A percentile compares a stretch with the other conserved stretches of the same genome.
phyloP scores from a whole-genome alignment of 352 stramenopile genomes.

The Globisporangium acanthophoron region DNA sequence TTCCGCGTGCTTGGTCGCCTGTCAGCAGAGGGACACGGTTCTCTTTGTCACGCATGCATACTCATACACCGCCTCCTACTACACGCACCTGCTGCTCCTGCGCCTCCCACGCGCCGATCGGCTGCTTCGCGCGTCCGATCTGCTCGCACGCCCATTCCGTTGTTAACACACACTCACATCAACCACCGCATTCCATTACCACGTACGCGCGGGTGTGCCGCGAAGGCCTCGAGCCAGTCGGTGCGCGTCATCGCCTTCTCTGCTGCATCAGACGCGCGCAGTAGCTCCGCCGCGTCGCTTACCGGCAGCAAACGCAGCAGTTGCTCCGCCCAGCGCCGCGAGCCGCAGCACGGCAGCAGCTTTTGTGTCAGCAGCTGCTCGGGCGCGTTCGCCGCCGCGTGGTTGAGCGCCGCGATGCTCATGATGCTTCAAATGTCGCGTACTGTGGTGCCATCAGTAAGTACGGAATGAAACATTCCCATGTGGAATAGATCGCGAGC shows the following conservation, averaged over 20 bases:
- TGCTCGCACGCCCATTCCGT: constrained; percentile 6
- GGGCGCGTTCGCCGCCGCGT: constrained; percentile 16
- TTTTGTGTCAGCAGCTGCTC: constrained; percentile 26
- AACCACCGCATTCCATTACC: background rate
- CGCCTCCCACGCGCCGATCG: constrained; percentile 67
- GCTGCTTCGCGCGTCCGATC: constrained; percentile 63
- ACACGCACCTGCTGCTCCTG: constrained; percentile 58
- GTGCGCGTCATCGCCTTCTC: constrained; percentile 32
- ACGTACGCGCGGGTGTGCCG: constrained; percentile 45
- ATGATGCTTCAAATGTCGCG: background rate
- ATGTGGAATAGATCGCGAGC: background rate
- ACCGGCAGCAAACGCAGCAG: constrained; percentile 40
- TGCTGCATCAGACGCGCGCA: constrained; percentile 32
- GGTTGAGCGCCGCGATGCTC: constrained; percentile 32
- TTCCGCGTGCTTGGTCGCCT: constrained; percentile 52
- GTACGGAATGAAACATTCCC: background rate
- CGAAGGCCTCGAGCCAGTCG: constrained; percentile 73
- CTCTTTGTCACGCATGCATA: too few relatives aligned
- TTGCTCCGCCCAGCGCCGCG: constrained; percentile 35
- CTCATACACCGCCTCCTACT: too few relatives aligned
- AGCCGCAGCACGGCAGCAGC: constrained; percentile 63
- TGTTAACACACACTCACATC: background rate
- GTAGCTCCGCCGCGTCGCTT: constrained; percentile 28
- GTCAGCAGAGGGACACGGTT: background rate
- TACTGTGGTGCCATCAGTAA: too few relatives aligned